These are phyloP conservation scores for Alternaria metachromatica DNA, from an alignment of 2,329 filamentous ascomycete species.

Conservation along the genomic window DNA sequence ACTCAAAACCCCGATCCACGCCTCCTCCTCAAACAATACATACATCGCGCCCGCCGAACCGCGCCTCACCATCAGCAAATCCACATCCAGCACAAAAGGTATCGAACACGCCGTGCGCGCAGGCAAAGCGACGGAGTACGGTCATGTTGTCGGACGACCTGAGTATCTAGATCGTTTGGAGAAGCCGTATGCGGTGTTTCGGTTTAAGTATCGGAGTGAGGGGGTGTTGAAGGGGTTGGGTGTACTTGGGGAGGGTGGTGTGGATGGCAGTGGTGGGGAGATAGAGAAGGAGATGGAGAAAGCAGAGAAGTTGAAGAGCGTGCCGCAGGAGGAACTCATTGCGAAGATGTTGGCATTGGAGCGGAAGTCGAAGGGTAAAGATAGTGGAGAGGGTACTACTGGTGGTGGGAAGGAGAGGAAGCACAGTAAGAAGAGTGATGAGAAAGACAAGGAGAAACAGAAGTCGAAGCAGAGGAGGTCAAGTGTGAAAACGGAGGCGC, in stretches of 20 bases:
- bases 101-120: constrained; percentile 43
- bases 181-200: constrained; percentile 54
- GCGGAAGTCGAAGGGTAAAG: constrained; percentile 34
- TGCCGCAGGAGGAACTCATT: constrained; percentile 34
- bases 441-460: background rate
- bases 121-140: constrained; percentile 48
- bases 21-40: background rate
- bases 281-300: background rate
- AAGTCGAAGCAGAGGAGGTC: background rate
- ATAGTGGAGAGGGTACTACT: background rate
- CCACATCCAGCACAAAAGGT: no score
- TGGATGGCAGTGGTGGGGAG: no score
- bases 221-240: constrained; percentile 33
- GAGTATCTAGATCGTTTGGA: constrained; percentile 51
- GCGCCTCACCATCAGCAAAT: constrained; percentile 22
- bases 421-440: background rate
- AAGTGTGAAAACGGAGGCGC: constrained; percentile 9
- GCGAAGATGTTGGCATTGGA: constrained; percentile 19
- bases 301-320: constrained; percentile 21
- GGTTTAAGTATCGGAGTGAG: constrained; percentile 55
- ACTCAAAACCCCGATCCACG: no score
- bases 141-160: constrained; percentile 47
- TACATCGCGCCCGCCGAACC: constrained; percentile 37
- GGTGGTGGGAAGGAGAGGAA: background rate
- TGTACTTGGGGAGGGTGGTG: constrained; percentile 34